Percentiles rank a stretch among this genome's conserved stretches.
Evolutionary conservation across 2,329 filamentous ascomycete genomes (phyloP).

Genomic region (Rugonectria rugulosa): DNA sequence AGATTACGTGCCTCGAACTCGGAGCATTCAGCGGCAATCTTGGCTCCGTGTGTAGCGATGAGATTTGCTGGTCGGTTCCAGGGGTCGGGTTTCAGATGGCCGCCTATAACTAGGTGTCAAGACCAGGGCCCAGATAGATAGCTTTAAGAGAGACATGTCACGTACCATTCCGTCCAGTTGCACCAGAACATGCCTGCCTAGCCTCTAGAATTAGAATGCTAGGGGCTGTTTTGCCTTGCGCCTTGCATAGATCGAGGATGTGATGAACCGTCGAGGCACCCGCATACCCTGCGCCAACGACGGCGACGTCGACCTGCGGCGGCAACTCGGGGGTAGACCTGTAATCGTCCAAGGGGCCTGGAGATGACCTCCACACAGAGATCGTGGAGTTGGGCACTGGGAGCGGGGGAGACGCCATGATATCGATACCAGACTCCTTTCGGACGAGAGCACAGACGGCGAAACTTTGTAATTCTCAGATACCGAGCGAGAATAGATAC

Average conservation of each 20-base stretch:
- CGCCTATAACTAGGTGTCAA: too few relatives aligned
- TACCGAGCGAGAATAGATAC: background rate
- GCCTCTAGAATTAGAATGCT: constrained; percentile 45
- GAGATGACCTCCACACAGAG: constrained; percentile 22
- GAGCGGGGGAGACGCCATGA: constrained; percentile 18
- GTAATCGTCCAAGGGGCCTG: constrained; percentile 14
- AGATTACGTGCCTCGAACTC: constrained; percentile 33
- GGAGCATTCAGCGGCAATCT: constrained; percentile 31
- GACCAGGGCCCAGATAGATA: too few relatives aligned
- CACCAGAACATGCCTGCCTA: constrained; percentile 44
- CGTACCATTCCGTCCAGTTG: constrained; percentile 48
- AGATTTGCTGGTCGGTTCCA: constrained; percentile 30
- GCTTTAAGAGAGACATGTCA: too few relatives aligned
- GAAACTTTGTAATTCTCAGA: constrained; percentile 1
- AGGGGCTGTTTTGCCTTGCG: constrained; percentile 22
- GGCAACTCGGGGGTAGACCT: constrained; percentile 42
- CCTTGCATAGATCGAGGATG: constrained; percentile 35
- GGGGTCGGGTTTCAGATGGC: constrained; percentile 32
- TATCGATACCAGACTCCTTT: constrained; percentile 3
- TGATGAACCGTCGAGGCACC: constrained; percentile 54
- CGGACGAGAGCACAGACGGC: background rate
- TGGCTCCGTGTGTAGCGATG: constrained; percentile 24
- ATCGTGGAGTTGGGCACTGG: constrained; percentile 20
- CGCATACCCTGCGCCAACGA: constrained; percentile 41
- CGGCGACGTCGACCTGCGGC: constrained; percentile 49